phyloP scores from a whole-genome alignment of 2,329 filamentous ascomycete genomes.

The Rhinocladiella mackenziei region DNA sequence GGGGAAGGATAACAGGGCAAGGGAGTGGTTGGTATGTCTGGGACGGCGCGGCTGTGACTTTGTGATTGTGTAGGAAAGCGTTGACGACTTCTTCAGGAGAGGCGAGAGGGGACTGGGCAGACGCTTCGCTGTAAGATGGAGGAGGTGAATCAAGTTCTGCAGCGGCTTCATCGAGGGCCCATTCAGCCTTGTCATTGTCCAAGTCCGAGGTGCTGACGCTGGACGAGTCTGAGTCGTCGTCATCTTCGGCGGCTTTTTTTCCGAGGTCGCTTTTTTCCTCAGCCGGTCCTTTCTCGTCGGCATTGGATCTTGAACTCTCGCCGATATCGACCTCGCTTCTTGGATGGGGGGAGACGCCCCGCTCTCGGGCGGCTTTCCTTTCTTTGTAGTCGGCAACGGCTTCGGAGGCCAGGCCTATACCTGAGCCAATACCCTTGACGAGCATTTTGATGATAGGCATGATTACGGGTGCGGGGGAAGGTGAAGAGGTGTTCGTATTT shows the following conservation, averaged over 20 bases:
- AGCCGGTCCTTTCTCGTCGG: not conserved
- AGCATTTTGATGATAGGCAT: slow-evolving; percentile 19
- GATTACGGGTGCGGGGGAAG: not conserved
- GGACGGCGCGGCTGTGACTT: slow-evolving; percentile 1
- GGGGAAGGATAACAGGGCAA: slow-evolving; percentile 51
- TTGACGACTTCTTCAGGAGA: slow-evolving; percentile 16
- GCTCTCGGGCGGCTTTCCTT: slow-evolving; percentile 17
- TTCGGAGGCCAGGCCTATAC: slow-evolving; percentile 22
- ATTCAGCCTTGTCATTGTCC: slow-evolving; percentile 19
- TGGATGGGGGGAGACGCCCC: slow-evolving; percentile 10
- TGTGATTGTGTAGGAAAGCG: slow-evolving; percentile 14
- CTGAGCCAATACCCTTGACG: slow-evolving; percentile 22
- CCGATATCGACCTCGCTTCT: slow-evolving; percentile 3
- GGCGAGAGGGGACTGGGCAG: slow-evolving; percentile 1
- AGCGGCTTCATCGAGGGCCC: slow-evolving; percentile 24
- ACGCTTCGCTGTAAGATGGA: slow-evolving; percentile 15
- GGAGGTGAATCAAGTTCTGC: slow-evolving; percentile 16
- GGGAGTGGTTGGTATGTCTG: slow-evolving; percentile 23
- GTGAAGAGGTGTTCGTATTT: too few species aligned
- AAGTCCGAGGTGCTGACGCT: slow-evolving; percentile 18
- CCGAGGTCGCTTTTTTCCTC: slow-evolving; percentile 3
- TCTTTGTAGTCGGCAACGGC: slow-evolving; percentile 24
- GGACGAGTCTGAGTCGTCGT: slow-evolving; percentile 14
- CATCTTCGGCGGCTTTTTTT: not conserved
- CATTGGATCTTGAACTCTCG: slow-evolving; percentile 4